Percentiles rank a stretch among this genome's conserved stretches.
Conservation (phyloP, 352 stramenopile species). For the Globisporangium ultimum region DNA sequence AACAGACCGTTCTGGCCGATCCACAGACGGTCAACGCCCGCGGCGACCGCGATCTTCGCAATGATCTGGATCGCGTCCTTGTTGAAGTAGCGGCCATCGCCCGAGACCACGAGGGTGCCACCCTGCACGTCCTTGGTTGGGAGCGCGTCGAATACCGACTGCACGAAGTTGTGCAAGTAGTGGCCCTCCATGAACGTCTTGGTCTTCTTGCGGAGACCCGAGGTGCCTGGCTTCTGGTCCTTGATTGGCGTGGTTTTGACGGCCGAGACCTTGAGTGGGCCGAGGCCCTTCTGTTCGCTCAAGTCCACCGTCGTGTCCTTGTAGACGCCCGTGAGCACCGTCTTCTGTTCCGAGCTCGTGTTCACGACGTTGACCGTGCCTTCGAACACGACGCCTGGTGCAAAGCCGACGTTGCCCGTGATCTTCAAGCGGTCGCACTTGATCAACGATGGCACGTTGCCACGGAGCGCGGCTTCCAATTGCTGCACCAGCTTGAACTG, state of each 20-base stretch:
- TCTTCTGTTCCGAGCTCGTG: conserved; percentile 95
- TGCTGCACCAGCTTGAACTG: conserved; percentile 98
- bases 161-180: conserved; percentile 99
- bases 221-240: conserved; percentile 97
- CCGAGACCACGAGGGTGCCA: conserved; percentile 95
- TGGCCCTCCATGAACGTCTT: conserved; percentile 97
- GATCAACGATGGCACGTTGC: conserved; percentile 95
- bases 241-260: conserved; percentile 91
- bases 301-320: conserved; percentile 96
- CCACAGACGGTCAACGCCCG: conserved; percentile 95
- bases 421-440: conserved; percentile 95
- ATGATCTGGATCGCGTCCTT: conserved; percentile 97
- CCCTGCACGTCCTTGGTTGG: conserved; percentile 92
- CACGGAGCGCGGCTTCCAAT: conserved; percentile 91
- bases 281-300: conserved; percentile 90
- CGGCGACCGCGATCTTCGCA: conserved; percentile 95
- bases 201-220: conserved; percentile 98
- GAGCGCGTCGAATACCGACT: conserved; percentile 96
- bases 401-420: conserved; percentile 93
- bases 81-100: conserved; percentile 93
- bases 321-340: conserved; percentile 90
- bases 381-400: conserved; percentile 90
- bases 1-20: conserved; percentile 95
- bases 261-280: conserved; percentile 80
- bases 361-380: conserved; percentile 94